Evolutionary conservation across 345 rosid genomes (phyloP).

Genomic region (Odontarrhena argentea): DNA sequence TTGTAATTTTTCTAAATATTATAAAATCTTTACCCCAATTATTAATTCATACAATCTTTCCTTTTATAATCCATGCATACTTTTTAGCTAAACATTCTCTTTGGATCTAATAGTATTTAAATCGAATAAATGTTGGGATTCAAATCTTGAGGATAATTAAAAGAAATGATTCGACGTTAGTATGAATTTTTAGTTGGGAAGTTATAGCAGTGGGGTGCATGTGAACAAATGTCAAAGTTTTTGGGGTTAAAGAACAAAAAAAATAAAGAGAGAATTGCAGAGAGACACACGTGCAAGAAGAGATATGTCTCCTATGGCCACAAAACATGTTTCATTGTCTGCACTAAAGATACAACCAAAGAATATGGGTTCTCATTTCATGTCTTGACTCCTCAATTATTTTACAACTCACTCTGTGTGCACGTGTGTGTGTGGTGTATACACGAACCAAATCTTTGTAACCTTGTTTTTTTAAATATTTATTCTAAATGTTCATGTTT

Average conservation of each 20-base stretch:
- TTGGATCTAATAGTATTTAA: neutral
- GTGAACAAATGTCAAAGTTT: constrained; percentile 31
- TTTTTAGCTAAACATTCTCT: neutral
- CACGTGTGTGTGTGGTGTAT: constrained; percentile 34
- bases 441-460: constrained; percentile 36
- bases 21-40: too few relatives aligned
- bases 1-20: too few relatives aligned
- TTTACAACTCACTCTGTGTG: constrained; percentile 39
- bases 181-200: neutral
- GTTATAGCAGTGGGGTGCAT: constrained; percentile 22
- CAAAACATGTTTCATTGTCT: constrained; percentile 43
- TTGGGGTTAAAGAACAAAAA: constrained; percentile 12
- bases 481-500: constrained; percentile 14
- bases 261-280: constrained; percentile 21
- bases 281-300: constrained; percentile 42
- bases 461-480: neutral
- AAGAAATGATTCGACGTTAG: constrained; percentile 13
- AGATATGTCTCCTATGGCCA: constrained; percentile 42
- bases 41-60: too few relatives aligned
- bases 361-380: constrained; percentile 36
- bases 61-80: too few relatives aligned
- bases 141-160: neutral
- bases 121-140: neutral
- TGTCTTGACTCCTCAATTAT: constrained; percentile 33
- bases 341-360: constrained; percentile 40